A percentile compares a stretch with the other conserved stretches of the same genome.
Conservation (phyloP, 768 basidiomycete species). For the Trametes cinnabarina region DNA sequence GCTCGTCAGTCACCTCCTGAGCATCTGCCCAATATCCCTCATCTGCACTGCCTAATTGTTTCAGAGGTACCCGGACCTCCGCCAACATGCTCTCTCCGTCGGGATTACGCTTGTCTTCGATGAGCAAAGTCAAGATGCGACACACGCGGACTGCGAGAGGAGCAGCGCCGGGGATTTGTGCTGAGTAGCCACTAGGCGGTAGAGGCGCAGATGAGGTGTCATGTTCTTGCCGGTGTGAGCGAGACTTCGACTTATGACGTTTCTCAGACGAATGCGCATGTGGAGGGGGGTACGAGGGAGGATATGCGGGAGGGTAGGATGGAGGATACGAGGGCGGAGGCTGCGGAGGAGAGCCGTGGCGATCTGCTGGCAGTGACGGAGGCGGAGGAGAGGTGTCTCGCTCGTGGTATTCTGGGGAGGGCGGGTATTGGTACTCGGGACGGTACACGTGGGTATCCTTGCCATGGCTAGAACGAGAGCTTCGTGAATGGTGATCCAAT, state of each 20-base stretch:
- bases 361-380: not conserved
- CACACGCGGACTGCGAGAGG: slow-evolving; percentile 17
- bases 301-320: not conserved
- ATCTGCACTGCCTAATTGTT: slow-evolving; percentile 41
- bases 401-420: not conserved
- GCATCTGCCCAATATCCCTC: slow-evolving; percentile 75
- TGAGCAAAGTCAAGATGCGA: slow-evolving; percentile 64
- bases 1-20: slow-evolving; percentile 53
- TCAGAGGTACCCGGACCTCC: slow-evolving; percentile 64
- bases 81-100: slow-evolving; percentile 56
- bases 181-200: not conserved
- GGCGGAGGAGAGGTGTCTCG: slow-evolving; percentile 4
- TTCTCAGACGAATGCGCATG: slow-evolving; percentile 5
- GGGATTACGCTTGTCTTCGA: slow-evolving; percentile 58
- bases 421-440: not conserved
- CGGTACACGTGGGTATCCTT: slow-evolving; percentile 2
- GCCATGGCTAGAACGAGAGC: not conserved
- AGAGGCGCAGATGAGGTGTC: not conserved
- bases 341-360: not conserved
- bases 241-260: slow-evolving; percentile 3
- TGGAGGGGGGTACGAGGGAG: not conserved
- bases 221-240: slow-evolving; percentile 1
- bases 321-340: not conserved
- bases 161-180: not conserved
- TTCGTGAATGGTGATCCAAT: not conserved